Conservation (phyloP, 345 rosid genomes). For the Combretum micranthum region DNA sequence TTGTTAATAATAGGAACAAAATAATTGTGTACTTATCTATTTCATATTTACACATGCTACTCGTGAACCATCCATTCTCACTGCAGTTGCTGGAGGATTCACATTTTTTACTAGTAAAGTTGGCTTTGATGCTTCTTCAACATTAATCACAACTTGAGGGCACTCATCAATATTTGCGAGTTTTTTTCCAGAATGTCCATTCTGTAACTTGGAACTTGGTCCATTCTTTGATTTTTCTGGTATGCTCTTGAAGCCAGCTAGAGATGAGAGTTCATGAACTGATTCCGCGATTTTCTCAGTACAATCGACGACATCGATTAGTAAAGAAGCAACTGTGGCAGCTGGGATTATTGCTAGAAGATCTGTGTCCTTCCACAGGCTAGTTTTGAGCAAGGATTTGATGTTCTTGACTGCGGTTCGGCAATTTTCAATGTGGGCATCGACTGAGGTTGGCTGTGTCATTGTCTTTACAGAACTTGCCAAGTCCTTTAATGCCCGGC, state of each 20-base stretch:
- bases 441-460: slow-evolving; percentile 29
- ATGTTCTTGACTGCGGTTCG: slow-evolving; percentile 27
- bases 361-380: slow-evolving; percentile 33
- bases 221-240: slow-evolving; percentile 17
- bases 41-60: too few relatives aligned
- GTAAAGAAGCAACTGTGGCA: slow-evolving; percentile 42
- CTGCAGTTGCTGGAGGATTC: too few relatives aligned
- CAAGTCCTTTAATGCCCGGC: slow-evolving; percentile 49
- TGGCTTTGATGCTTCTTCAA: too few relatives aligned
- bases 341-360: slow-evolving; percentile 29
- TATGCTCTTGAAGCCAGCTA: slow-evolving; percentile 31
- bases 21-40: too few relatives aligned
- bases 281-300: slow-evolving; percentile 48
- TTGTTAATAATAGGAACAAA: too few relatives aligned
- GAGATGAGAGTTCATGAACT: slow-evolving; percentile 41
- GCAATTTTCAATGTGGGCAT: slow-evolving; percentile 35
- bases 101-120: too few relatives aligned
- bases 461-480: slow-evolving; percentile 38
- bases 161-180: too few relatives aligned
- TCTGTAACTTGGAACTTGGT: too few relatives aligned
- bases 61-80: too few relatives aligned
- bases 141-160: not conserved
- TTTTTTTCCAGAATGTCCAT: too few relatives aligned
- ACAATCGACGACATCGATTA: slow-evolving; percentile 41
- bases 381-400: slow-evolving; percentile 36